Conservation (phyloP, 2,329 filamentous ascomycete species). For the Emericellopsis cladophorae region DNA sequence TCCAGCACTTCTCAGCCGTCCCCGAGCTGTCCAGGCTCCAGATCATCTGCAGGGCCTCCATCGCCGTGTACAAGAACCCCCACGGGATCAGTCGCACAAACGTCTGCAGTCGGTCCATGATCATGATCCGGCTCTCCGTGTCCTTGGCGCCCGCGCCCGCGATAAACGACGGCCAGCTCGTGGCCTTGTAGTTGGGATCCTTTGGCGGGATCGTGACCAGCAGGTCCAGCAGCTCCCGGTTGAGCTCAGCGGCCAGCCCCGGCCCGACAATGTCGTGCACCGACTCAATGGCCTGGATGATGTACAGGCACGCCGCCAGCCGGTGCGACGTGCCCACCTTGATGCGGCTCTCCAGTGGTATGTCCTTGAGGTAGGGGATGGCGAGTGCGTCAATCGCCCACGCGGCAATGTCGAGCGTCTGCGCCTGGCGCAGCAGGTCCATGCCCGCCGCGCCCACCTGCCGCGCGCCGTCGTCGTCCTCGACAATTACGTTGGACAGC, state of each 20-base stretch:
- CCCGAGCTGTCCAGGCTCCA: conserved; percentile 25
- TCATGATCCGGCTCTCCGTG: conserved; percentile 29
- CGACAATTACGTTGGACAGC: conserved; percentile 18
- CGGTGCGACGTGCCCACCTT: conserved; percentile 29
- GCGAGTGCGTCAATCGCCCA: conserved; percentile 25
- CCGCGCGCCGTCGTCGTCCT: conserved; percentile 13
- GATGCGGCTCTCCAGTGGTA: conserved; percentile 20
- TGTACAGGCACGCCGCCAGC: conserved; percentile 31
- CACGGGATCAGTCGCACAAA: conserved; percentile 29
- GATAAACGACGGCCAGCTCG: conserved; percentile 43
- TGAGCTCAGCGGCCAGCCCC: conserved; percentile 19
- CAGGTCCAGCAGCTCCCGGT: conserved; percentile 31
- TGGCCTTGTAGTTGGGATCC: conserved; percentile 41
- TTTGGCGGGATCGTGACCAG: conserved; percentile 32
- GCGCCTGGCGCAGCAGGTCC: conserved; percentile 22
- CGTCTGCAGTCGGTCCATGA: conserved; percentile 28
- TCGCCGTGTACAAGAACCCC: conserved; percentile 34
- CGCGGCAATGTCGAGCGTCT: conserved; percentile 23
- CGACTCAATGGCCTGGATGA: conserved; percentile 23
- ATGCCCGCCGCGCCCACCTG: conserved; percentile 16
- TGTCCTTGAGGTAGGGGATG: conserved; percentile 19
- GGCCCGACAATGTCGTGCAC: conserved; percentile 14
- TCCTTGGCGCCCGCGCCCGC: conserved; percentile 37
- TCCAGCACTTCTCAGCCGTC: conserved; percentile 20
- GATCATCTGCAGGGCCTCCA: conserved; percentile 28